Evolutionary conservation across 495 filamentous ascomycete species (phyloP).

Genomic region (Bombardia bombarda): DNA sequence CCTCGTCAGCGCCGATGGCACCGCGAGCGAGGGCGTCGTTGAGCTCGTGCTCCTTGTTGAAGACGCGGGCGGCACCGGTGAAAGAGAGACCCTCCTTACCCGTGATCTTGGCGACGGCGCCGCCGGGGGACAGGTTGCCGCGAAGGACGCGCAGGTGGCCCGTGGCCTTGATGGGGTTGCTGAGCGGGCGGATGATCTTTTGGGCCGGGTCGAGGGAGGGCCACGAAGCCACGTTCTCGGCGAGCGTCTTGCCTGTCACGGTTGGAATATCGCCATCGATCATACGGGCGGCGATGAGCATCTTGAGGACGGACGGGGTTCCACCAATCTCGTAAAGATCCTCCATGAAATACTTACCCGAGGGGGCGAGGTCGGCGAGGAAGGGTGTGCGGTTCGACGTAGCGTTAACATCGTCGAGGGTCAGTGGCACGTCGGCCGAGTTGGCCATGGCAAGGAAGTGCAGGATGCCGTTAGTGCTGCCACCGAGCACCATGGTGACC

Average conservation of each 20-base stretch:
- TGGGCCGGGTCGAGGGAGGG: constrained; percentile 76
- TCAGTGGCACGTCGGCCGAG: constrained; percentile 75
- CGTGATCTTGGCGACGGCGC: constrained; percentile 95
- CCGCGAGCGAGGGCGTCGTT: constrained; percentile 66
- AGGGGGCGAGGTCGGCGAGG: constrained; percentile 86
- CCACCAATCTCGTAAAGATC: constrained; percentile 94
- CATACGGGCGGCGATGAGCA: constrained; percentile 72
- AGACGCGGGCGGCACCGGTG: constrained; percentile 77
- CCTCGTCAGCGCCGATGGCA: constrained; percentile 54
- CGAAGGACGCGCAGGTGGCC: constrained; percentile 86
- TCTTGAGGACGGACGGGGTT: constrained; percentile 84
- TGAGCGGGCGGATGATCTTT: constrained; percentile 73
- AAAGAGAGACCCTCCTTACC: constrained; percentile 87
- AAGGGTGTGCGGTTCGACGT: constrained; percentile 86
- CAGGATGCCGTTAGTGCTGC: constrained; percentile 85
- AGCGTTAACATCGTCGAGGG: constrained; percentile 80
- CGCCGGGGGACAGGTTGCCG: constrained; percentile 86
- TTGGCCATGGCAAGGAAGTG: constrained; percentile 95
- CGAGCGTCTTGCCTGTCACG: constrained; percentile 86
- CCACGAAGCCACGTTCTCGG: constrained; percentile 76
- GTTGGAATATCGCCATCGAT: constrained; percentile 81
- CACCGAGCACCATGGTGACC: constrained; percentile 87
- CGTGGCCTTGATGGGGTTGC: constrained; percentile 77
- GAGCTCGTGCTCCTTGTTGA: constrained; percentile 79
- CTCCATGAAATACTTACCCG: constrained; percentile 84